Evolutionary conservation across 805 yeast genomes (phyloP).

Genomic region (Candida awuae): DNA sequence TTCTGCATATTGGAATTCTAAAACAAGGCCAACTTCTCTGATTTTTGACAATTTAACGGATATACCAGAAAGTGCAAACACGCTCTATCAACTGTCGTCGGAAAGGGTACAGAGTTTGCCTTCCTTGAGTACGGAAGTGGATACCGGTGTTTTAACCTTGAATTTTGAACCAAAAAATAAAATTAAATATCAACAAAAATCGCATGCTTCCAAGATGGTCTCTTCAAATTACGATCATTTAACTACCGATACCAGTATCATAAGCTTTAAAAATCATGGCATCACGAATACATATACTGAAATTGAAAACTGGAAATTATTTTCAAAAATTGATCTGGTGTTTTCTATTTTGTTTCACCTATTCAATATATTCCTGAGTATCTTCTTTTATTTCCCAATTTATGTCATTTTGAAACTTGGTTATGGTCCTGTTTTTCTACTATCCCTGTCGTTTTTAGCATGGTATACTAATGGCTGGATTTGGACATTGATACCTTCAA

Average conservation of each 20-base stretch:
- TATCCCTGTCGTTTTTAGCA: background rate
- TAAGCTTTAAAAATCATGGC: constrained; percentile 1
- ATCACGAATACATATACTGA: background rate
- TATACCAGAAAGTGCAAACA: too few relatives aligned
- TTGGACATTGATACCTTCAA: background rate
- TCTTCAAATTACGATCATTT: too few relatives aligned
- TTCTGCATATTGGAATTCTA: too few relatives aligned
- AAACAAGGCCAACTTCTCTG: too few relatives aligned
- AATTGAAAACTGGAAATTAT: background rate
- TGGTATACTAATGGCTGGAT: constrained; percentile 5
- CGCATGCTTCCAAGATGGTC: too few relatives aligned
- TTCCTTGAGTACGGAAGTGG: constrained; percentile 1
- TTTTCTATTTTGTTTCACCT: constrained; percentile 7
- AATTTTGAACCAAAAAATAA: too few relatives aligned
- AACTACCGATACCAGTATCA: too few relatives aligned
- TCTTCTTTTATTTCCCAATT: constrained; percentile 13
- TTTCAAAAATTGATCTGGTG: background rate
- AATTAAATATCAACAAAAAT: too few relatives aligned
- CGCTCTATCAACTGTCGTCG: too few relatives aligned
- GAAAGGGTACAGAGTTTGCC: too few relatives aligned
- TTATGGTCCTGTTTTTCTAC: background rate
- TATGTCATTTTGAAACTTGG: constrained; percentile 4
- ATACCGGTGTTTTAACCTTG: background rate
- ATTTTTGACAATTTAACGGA: too few relatives aligned
- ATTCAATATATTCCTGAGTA: constrained; percentile 7